Percentiles rank a stretch among this genome's conserved stretches.
phyloP scores from a whole-genome alignment of 108 stramenopile genomes.

The Discostella stelligeroides region DNA sequence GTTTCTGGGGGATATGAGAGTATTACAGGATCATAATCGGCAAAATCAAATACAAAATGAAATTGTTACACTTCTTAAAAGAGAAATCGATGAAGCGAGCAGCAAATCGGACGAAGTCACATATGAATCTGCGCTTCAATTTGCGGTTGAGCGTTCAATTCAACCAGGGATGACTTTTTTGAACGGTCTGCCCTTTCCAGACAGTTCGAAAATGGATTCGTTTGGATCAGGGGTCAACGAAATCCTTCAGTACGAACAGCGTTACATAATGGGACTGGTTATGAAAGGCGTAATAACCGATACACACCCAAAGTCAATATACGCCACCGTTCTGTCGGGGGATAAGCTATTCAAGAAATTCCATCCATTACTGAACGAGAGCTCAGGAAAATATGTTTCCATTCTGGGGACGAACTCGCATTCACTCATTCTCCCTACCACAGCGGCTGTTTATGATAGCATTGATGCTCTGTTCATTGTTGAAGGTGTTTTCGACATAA shows the following conservation, averaged over 20 bases:
- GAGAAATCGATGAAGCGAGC: constrained; percentile 2
- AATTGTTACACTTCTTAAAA: constrained; percentile 29
- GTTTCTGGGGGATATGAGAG: constrained; percentile 25
- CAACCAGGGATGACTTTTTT: constrained; percentile 78
- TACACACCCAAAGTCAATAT: constrained; percentile 64
- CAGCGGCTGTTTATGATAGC: constrained; percentile 7
- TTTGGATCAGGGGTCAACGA: constrained; percentile 41
- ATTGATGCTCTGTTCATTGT: constrained; percentile 61
- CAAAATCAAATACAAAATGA: constrained; percentile 25
- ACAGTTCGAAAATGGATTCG: constrained; percentile 29
- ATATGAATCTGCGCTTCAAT: constrained; percentile 32
- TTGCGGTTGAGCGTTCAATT: constrained; percentile 35
- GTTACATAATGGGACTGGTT: constrained; percentile 57
- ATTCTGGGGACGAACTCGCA: constrained; percentile 39
- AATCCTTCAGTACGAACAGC: constrained; percentile 67
- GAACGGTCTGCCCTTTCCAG: constrained; percentile 82
- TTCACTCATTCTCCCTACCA: constrained; percentile 53
- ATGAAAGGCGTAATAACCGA: constrained; percentile 70
- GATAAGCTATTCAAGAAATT: constrained; percentile 54
- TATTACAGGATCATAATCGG: constrained; percentile 4
- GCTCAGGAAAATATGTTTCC: constrained; percentile 40
- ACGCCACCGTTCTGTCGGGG: constrained; percentile 66
- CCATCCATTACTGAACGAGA: constrained; percentile 65
- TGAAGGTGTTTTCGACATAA: constrained; percentile 67
- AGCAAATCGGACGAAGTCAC: constrained; percentile 6